phyloP scores from a whole-genome alignment of 2,329 filamentous ascomycete species.

The Epichloe glyceriae region DNA sequence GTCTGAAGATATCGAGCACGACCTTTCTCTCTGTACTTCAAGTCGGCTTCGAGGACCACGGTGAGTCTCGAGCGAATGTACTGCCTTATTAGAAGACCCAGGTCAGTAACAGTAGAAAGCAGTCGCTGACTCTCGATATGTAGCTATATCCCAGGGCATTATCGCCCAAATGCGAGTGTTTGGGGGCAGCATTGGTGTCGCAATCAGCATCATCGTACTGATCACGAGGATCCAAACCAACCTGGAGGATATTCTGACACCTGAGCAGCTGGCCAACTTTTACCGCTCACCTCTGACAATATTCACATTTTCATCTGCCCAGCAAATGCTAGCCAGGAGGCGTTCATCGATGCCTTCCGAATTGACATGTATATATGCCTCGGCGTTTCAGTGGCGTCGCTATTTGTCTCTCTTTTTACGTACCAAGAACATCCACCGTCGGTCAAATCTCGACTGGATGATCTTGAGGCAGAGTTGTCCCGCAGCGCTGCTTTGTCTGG shows the following conservation, averaged over 20 bases:
- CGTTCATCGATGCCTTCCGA: constrained; percentile 11
- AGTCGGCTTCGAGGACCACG: constrained; percentile 11
- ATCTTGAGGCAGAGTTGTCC: constrained; percentile 13
- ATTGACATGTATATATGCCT: constrained; percentile 11
- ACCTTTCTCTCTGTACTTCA: constrained; percentile 11
- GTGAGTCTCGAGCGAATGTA: neutral
- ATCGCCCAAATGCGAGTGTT: constrained; percentile 37
- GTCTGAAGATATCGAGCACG: constrained; percentile 10
- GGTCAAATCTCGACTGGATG: constrained; percentile 9
- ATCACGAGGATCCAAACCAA: constrained; percentile 10
- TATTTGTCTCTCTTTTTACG: constrained; percentile 9
- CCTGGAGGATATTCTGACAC: constrained; percentile 7
- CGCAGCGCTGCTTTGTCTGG: neutral
- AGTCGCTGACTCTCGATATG: neutral
- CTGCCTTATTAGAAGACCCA: neutral
- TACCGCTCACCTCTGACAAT: constrained; percentile 9
- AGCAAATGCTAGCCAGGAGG: constrained; percentile 9
- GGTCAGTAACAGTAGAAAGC: neutral
- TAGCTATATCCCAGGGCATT: constrained; percentile 39
- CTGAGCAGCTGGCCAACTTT: constrained; percentile 8
- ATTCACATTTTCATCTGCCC: constrained; percentile 4
- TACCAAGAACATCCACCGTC: constrained; percentile 11
- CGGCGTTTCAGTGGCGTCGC: constrained; percentile 7
- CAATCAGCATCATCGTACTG: constrained; percentile 36
- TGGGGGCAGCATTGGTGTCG: constrained; percentile 41